Base-by-base conservation (phyloP, 805 yeast species). In the Suhomyces emberorum region DNA sequence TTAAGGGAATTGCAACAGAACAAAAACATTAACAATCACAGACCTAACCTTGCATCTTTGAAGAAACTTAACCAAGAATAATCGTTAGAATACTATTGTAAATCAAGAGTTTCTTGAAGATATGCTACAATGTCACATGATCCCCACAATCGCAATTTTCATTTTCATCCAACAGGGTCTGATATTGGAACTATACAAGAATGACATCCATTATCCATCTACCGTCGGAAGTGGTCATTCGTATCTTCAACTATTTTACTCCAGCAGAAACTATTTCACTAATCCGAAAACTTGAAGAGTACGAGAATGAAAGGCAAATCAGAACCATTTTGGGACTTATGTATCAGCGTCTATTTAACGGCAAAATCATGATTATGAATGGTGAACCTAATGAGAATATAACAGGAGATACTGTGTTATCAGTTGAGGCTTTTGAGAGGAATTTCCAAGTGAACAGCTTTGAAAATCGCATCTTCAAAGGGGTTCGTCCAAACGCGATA, bases 311-410 rank as follows among this genome's bases (percentile, higher is more conserved):
- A 12, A 15, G 19, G 23, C 12, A 15, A 11, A 17, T 15, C 16
- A 23, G 14, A 22, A 26, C 9, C 7, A 15, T 35, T 23, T 15
- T 41, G 15, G 15, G 19, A 10, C 37, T 48, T 10, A 41, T 51
- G 11, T 53, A 51, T 36, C 46, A 46, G 30, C 32, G 61, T 21
- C 43, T 54, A 3, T 55, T 42, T 26, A 39, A 45, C 11, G 56
- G 55, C 4, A 46, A 40, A 15, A 20, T 48, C 20, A 34, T 45
- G 23, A 36, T 55, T 6, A 15, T 30, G 18, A 40, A 46, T 22
- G 28, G 37, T 4, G 39, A 29, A 3, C 21, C 28, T 11, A 23
- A 31, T 8, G 36, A 28, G 8, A 17, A 9, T 9, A 5, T 30
- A 3, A 9, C 5, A 2, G 43, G 38, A 28, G 49, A 46, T 26